These are phyloP conservation scores for Fonsecaea pedrosoi DNA, from an alignment of 2,329 filamentous ascomycete species.

Conservation along the genomic window DNA sequence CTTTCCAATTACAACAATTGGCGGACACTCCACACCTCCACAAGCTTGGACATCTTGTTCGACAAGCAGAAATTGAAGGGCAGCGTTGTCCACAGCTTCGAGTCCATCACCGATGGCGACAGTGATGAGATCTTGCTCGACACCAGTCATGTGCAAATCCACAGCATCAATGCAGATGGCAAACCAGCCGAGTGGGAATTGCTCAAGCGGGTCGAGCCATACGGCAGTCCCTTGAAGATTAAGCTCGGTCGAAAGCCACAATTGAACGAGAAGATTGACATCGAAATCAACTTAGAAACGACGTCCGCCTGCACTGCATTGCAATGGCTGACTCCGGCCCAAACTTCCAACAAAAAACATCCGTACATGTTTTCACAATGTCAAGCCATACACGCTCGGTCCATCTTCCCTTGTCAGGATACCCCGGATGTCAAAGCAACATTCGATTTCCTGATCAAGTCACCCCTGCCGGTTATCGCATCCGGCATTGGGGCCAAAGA, in stretches of 20 bases:
- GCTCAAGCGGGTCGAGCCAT: slow-evolving; percentile 73
- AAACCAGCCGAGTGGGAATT: slow-evolving; percentile 71
- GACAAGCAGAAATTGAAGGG: slow-evolving; percentile 77
- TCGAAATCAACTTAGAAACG: slow-evolving; percentile 75
- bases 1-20: slow-evolving; percentile 90
- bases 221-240: slow-evolving; percentile 59
- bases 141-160: slow-evolving; percentile 80
- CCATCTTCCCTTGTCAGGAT: slow-evolving; percentile 95
- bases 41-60: slow-evolving; percentile 84
- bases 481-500: slow-evolving; percentile 73
- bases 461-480: slow-evolving; percentile 86
- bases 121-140: slow-evolving; percentile 84
- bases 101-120: slow-evolving; percentile 75
- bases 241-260: slow-evolving; percentile 56
- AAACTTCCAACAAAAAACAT: slow-evolving; percentile 94
- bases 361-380: slow-evolving; percentile 99
- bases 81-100: slow-evolving; percentile 75
- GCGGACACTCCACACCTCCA: slow-evolving; percentile 81
- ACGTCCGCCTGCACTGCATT: slow-evolving; percentile 88
- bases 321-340: slow-evolving; percentile 91
- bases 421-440: slow-evolving; percentile 98
- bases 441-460: slow-evolving; percentile 85
- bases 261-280: slow-evolving; percentile 55
- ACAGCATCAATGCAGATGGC: slow-evolving; percentile 72
- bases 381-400: slow-evolving; percentile 93